Evolutionary conservation across 2,329 filamentous ascomycete species (phyloP), one percentile per base, ranked within the genome.

Genomic region (Cryphonectria japonica): DNA sequence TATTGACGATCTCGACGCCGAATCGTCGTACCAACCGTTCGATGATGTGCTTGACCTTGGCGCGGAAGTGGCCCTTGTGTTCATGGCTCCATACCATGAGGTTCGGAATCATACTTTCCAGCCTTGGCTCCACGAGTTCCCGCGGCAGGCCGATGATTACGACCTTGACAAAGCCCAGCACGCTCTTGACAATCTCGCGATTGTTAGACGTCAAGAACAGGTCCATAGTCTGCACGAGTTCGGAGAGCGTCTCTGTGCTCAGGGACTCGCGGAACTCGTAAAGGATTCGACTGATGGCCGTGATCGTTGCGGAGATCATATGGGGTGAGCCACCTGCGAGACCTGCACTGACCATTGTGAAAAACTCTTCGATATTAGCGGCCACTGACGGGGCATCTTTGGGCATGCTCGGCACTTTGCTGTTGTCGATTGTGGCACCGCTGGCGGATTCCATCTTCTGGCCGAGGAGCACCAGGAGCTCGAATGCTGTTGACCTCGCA

Each of bases 261-360:
- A 98, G 84, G 37, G 87, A 82, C 41, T 88, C 85, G 75, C 93
- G 92, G 85, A 97, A 99, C 78, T 98, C 93, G 81, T 95, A 98
- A 41, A 99, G 88, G 37, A 98, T 90, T n/a, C 96, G 90, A 19
- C 94, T 96, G 52, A 99, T 88, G 19, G 96, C 95, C 0, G 94
- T 98, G 79, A 99, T 95, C n/a, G 93, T 94, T 0, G 96, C 96
- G 8, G 94, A 97, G 73, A 98, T 95, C 94, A 98, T 98, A 83
- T 98, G 95, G 43, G 96, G 95, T 14, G 94, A 95, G 76, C 91
- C 92, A 70, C 95, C 95, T 1, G 95, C 96, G 68, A 99, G 88
- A 82, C 96, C 96, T 65, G 96, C 96, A 75, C 93, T 97, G 41
- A 98, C 93, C 96, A 99, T 99, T 69, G 95, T 98, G 83, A 98